These are phyloP conservation scores for Neurospora sp. DNA, from an alignment of 2,329 filamentous ascomycete species.

Conservation along the genomic window DNA sequence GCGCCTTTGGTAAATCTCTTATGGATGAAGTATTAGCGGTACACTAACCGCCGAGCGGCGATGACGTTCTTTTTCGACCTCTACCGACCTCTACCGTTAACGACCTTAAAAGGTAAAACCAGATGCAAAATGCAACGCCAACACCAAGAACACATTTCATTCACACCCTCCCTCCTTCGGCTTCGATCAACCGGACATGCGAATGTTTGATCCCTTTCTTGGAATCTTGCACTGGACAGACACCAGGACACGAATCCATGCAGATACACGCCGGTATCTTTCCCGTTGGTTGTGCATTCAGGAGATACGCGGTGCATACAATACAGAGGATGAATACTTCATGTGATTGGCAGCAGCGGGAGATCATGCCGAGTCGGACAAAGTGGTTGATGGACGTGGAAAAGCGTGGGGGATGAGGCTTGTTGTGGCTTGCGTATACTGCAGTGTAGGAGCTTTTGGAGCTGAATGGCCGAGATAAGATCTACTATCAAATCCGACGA, in stretches of 20 bases:
- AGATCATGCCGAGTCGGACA: background rate
- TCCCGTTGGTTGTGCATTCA: background rate
- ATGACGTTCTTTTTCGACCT: background rate
- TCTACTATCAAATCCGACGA: background rate
- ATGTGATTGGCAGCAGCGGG: background rate
- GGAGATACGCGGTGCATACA: background rate
- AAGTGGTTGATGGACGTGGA: background rate
- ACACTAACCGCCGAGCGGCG: background rate
- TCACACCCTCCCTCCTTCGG: background rate
- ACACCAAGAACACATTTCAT: background rate
- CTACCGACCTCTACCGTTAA: background rate
- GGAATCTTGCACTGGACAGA: background rate
- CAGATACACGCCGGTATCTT: background rate
- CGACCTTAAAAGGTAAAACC: no score
- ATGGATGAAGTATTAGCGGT: no score
- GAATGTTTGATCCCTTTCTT: background rate
- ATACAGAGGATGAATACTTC: background rate
- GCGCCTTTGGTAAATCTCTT: no score
- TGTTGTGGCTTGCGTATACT: background rate
- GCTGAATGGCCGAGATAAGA: background rate
- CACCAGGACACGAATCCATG: background rate
- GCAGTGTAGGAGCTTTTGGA: background rate
- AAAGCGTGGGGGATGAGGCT: background rate
- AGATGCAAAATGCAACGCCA: background rate
- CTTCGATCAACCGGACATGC: background rate